Base-by-base conservation (phyloP, 306 rosid species). In the Glycyrrhiza uralensis region DNA sequence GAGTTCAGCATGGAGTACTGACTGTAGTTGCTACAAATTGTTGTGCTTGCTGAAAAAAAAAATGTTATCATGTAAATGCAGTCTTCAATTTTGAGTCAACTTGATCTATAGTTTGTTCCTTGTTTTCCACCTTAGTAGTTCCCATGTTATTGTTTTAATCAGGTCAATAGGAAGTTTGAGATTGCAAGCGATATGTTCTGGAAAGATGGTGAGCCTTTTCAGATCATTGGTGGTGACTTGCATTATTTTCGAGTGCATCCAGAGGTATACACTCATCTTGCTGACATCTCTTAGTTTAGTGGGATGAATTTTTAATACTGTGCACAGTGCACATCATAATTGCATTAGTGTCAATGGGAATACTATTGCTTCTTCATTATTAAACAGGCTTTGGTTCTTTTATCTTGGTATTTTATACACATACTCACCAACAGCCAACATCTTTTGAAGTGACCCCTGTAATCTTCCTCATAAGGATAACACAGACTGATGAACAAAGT, bases 161-260 rank as follows among this genome's bases (percentile, higher is more conserved):
- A 84, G 90, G 91, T 60, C 56, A 50, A 59, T 44, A 82, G 79
- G 60, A 86, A 86, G 72, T 92, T 92, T 66, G 91, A 83, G 79
- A 88, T 92, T 61, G 77, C 73, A 19, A 76, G 59, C 11, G 98
- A 92, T 65, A 86, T 74, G 85, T 90, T 92, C 79, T 90, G 98
- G 98, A 90, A 85, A 83, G 96, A 90, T 79, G 95, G 88, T 47
- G 49, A 80, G 33, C 90, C 87, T 23, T 92, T 92, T 84, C 94
- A 47, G 86, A 89, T 92, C 72, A 91, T 94, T 49, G 98, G 98
- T 30, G 98, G 98, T 4, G 97, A 91, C 82, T 56, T 91, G 92
- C 98, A 91, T 75, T 94, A 91, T 77, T 94, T 94, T 72, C 85
- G 96, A 55, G 87, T 91, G 84, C 88, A 82, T 87, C 98, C 97